These are phyloP conservation scores for Hypomyces perniciosus DNA, from an alignment of 2,329 filamentous ascomycete genomes.

Conservation along the genomic window DNA sequence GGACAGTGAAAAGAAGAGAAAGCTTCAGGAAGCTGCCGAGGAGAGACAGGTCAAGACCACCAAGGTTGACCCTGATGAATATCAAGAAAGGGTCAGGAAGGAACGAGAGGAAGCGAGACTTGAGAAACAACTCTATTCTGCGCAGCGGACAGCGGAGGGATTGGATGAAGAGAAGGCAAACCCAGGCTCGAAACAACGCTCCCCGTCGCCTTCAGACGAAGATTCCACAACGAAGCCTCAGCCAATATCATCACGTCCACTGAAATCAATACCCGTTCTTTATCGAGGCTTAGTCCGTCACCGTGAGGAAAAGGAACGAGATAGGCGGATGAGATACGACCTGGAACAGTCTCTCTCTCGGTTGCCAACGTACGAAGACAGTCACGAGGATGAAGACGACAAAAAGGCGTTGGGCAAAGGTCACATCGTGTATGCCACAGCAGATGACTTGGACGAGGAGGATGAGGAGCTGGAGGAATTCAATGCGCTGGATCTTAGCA, in stretches of 20 bases:
- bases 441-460: conserved; percentile 68
- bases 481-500: conserved; percentile 58
- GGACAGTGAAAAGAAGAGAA: conserved; percentile 77
- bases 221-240: conserved; percentile 23
- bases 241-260: conserved; percentile 42
- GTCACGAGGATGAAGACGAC: conserved; percentile 68
- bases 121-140: conserved; percentile 66
- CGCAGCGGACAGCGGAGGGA: conserved; percentile 76
- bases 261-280: conserved; percentile 67
- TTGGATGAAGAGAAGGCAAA: conserved; percentile 54
- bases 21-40: conserved; percentile 57
- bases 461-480: conserved; percentile 78
- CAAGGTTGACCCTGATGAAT: conserved; percentile 61
- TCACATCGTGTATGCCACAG: conserved; percentile 48
- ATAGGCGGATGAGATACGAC: conserved; percentile 58
- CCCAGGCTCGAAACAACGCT: conserved; percentile 3
- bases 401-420: conserved; percentile 60
- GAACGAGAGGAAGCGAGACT: conserved; percentile 63
- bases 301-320: conserved; percentile 63
- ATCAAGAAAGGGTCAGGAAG: conserved; percentile 62
- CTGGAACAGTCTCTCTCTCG: conserved; percentile 58
- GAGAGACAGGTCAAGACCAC: conserved; percentile 53
- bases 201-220: conserved; percentile 16
- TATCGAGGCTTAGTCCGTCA: conserved; percentile 70
- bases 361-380: conserved; percentile 62